These are phyloP conservation scores for Beta corolliflora DNA, from an alignment of 179 eudicot species.

Conservation along the genomic window DNA sequence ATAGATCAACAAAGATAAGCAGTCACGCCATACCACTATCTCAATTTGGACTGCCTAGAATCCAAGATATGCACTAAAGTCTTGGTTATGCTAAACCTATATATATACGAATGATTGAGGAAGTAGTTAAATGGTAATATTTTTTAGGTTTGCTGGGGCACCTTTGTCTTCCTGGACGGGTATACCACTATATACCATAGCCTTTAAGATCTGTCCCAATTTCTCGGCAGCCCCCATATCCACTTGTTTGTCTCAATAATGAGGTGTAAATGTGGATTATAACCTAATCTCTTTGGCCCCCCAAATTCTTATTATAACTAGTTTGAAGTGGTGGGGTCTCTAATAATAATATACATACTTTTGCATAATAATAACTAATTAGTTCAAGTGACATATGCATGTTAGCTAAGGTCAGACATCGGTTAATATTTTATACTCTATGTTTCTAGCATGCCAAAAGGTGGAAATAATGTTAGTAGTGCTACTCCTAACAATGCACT, in stretches of 20 bases:
- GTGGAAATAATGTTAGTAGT: background rate
- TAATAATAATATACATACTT: background rate
- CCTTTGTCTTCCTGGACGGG: slow-evolving; percentile 24
- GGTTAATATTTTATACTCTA: background rate
- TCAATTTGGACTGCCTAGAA: background rate
- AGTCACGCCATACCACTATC: background rate
- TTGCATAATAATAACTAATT: background rate
- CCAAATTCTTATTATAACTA: background rate
- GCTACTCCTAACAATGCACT: no score
- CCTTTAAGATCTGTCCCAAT: slow-evolving; percentile 26
- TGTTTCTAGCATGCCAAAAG: background rate
- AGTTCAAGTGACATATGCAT: slow-evolving; percentile 25
- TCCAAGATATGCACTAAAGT: background rate
- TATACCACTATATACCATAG: background rate
- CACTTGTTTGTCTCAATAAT: slow-evolving; percentile 30
- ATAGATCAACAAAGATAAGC: no score
- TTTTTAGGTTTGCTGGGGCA: slow-evolving; percentile 13
- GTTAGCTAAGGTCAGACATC: slow-evolving; percentile 17
- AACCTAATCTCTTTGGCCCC: slow-evolving; percentile 29
- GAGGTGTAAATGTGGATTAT: slow-evolving; percentile 30
- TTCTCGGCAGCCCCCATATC: slow-evolving; percentile 25
- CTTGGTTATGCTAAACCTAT: background rate
- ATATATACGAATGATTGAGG: background rate
- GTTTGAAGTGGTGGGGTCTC: background rate
- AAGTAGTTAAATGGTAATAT: background rate